A percentile compares a stretch with the other conserved stretches of the same genome.
These are phyloP conservation scores for Sporothrix mexicana DNA, from an alignment of 2,329 filamentous ascomycete species.

Conservation along the genomic window DNA sequence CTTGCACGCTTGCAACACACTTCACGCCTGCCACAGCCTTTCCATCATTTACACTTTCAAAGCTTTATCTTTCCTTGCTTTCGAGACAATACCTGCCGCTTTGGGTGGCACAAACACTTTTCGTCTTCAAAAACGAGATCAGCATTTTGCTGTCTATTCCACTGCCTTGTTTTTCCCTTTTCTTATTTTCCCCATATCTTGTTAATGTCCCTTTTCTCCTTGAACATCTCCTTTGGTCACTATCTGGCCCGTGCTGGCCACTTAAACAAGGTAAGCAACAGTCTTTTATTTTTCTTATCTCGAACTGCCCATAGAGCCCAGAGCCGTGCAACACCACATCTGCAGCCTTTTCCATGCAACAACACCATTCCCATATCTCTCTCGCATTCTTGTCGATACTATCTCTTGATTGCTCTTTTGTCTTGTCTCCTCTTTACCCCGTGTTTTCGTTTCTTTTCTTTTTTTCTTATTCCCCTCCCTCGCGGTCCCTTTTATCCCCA, in stretches of 20 bases:
- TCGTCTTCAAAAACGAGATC: not conserved
- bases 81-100: conserved; percentile 18
- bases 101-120: conserved; percentile 2
- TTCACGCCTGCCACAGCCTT: not conserved
- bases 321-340: conserved; percentile 15
- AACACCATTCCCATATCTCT: conserved; percentile 22
- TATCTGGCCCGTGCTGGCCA: conserved; percentile 15
- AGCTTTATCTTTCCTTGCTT: conserved; percentile 16
- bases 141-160: not conserved
- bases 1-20: not conserved
- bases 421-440: not conserved
- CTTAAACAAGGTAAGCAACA: conserved; percentile 24
- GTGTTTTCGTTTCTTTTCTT: conserved; percentile 1
- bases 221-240: not conserved
- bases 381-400: conserved; percentile 10
- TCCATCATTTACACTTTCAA: not conserved
- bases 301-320: conserved; percentile 9
- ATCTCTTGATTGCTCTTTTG: not conserved
- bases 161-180: conserved; percentile 12
- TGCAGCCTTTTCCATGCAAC: conserved; percentile 9
- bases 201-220: not conserved
- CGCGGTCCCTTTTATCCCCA: not conserved
- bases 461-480: not conserved
- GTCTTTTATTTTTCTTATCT: conserved; percentile 24
- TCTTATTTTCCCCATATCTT: not conserved